Percentiles rank a stretch among this genome's conserved stretches.
Evolutionary conservation across 768 basidiomycete species (phyloP).

Genomic region (Mrakia frigida): DNA sequence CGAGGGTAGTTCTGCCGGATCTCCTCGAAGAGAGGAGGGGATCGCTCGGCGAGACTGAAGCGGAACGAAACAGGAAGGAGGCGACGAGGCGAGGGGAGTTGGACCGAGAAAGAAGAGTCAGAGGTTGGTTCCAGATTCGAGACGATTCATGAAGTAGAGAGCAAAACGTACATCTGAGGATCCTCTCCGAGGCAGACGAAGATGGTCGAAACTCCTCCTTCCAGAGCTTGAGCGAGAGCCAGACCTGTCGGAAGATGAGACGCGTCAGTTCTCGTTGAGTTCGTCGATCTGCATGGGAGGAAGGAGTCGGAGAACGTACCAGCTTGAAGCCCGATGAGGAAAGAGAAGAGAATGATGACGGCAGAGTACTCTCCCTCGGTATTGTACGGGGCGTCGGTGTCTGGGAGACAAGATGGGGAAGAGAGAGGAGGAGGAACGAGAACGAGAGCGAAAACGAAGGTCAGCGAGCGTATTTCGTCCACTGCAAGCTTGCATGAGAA

Average conservation of each 20-base stretch:
- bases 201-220: conserved; percentile 85
- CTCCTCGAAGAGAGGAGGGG: conserved; percentile 61
- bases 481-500: no score
- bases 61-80: no score
- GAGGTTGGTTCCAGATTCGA: no score
- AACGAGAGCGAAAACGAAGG: not conserved
- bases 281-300: no score
- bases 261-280: no score
- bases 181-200: conserved; percentile 83
- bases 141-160: no score
- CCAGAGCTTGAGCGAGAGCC: conserved; percentile 66
- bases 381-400: conserved; percentile 71
- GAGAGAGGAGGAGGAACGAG: not conserved
- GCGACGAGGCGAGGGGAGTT: no score
- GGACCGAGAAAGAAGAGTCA: no score
- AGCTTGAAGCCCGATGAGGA: conserved; percentile 64
- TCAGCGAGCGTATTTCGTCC: no score
- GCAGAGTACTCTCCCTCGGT: conserved; percentile 68
- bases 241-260: conserved; percentile 37
- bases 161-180: conserved; percentile 49
- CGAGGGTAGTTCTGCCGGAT: conserved; percentile 64
- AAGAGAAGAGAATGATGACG: conserved; percentile 69
- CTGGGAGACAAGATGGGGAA: conserved; percentile 43
- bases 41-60: conserved; percentile 55
- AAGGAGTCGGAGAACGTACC: conserved; percentile 1